Conservation (phyloP, 2,329 filamentous ascomycete genomes). For the Tolypocladium amazonense region DNA sequence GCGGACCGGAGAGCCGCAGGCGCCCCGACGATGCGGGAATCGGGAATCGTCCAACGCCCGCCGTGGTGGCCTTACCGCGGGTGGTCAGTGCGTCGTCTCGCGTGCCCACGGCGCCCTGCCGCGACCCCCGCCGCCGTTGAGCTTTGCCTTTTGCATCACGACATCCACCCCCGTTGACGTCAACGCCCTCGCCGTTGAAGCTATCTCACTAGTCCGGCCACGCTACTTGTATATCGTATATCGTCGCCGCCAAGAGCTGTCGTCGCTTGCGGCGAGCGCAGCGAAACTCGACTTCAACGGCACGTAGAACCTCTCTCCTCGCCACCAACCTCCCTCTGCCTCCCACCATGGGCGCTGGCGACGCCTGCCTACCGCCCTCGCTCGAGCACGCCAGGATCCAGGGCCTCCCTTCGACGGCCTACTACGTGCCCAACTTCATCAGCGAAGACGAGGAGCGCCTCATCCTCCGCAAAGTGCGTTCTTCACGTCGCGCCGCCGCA, state of each 20-base stretch:
- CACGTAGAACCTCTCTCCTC: neutral
- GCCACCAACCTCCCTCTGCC: neutral
- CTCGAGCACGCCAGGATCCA: conserved; percentile 43
- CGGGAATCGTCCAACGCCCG: neutral
- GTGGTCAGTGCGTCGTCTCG: neutral
- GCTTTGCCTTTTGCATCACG: neutral
- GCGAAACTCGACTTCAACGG: neutral
- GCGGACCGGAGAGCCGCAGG: neutral
- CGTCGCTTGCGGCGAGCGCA: neutral
- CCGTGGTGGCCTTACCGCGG: neutral
- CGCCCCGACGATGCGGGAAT: neutral
- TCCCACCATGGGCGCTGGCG: neutral
- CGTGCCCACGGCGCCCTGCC: neutral
- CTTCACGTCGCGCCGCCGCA: too few species aligned
- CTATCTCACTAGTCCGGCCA: neutral
- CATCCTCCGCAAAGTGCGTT: conserved; percentile 58
- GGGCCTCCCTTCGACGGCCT: conserved; percentile 53
- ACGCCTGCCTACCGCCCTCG: conserved; percentile 28
- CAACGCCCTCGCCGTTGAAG: neutral
- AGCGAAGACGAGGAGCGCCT: conserved; percentile 58
- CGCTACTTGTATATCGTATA: neutral
- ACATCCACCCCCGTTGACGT: neutral
- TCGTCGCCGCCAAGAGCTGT: neutral
- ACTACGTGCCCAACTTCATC: conserved; percentile 83
- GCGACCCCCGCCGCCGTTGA: neutral